Conservation (phyloP, 2,329 filamentous ascomycete genomes). For the Lasiodiplodia sp. region DNA sequence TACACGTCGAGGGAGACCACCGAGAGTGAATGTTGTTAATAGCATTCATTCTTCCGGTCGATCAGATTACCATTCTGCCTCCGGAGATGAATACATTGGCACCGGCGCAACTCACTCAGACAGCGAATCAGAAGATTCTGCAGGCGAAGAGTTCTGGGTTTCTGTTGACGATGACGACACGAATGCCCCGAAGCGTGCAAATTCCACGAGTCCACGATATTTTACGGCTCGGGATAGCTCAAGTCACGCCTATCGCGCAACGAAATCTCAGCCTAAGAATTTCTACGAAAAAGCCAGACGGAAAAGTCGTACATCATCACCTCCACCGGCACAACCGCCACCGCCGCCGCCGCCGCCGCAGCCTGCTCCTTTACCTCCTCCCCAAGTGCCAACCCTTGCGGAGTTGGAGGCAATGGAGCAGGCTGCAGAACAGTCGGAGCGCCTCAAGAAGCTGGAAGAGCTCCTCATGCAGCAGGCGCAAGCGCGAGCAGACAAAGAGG, state of each 20-base stretch:
- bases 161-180: slow-evolving; percentile 42
- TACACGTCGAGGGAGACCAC: slow-evolving; percentile 32
- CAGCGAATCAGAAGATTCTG: too few species aligned
- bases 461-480: slow-evolving; percentile 46
- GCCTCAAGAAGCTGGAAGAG: slow-evolving; percentile 46
- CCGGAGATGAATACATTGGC: slow-evolving; percentile 43
- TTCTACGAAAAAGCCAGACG: too few species aligned
- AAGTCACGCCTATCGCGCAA: too few species aligned
- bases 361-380: too few species aligned
- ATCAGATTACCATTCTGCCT: slow-evolving; percentile 28
- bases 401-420: slow-evolving; percentile 40
- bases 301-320: slow-evolving; percentile 3
- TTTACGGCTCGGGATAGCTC: too few species aligned
- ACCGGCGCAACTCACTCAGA: slow-evolving; percentile 36
- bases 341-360: slow-evolving; percentile 32
- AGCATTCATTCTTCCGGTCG: too few species aligned
- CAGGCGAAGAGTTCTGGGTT: background rate
- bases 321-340: slow-evolving; percentile 32
- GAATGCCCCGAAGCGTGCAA: slow-evolving; percentile 17
- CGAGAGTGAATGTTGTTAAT: slow-evolving; percentile 30
- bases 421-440: slow-evolving; percentile 34
- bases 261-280: too few species aligned
- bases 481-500: slow-evolving; percentile 45
- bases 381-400: slow-evolving; percentile 32
- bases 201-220: too few species aligned